Conservation (phyloP, 495 filamentous ascomycete genomes). For the Trichoderma virens region DNA sequence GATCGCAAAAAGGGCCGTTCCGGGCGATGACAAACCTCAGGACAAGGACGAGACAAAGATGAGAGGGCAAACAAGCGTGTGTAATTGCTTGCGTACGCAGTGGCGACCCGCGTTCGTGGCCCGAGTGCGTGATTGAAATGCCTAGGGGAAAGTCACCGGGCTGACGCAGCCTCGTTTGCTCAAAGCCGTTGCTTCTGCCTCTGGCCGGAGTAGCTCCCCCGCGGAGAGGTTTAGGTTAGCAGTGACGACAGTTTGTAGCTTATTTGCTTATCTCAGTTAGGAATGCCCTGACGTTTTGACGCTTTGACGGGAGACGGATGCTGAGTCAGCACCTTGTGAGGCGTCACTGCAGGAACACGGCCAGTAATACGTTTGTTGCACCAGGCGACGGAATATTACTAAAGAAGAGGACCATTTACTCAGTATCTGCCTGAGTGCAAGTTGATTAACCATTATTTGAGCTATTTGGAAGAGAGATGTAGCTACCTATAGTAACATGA, state of each 20-base stretch:
- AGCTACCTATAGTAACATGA: too few relatives aligned
- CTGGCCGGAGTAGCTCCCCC: too few relatives aligned
- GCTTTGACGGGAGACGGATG: too few relatives aligned
- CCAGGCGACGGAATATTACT: too few relatives aligned
- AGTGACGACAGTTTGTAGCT: not conserved
- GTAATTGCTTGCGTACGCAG: conserved; percentile 1
- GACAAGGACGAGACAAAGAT: not conserved
- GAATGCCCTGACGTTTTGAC: too few relatives aligned
- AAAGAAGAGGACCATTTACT: too few relatives aligned
- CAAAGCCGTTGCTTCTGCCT: not conserved
- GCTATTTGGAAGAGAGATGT: too few relatives aligned
- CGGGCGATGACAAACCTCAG: not conserved
- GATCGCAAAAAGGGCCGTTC: not conserved
- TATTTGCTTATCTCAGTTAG: too few relatives aligned
- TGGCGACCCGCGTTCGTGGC: not conserved
- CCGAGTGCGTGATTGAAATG: not conserved
- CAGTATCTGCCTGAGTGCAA: too few relatives aligned
- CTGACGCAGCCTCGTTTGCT: not conserved
- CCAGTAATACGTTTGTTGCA: too few relatives aligned
- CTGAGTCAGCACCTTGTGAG: not conserved
- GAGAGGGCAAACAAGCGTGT: not conserved
- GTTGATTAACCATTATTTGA: too few relatives aligned
- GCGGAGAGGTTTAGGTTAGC: too few relatives aligned
- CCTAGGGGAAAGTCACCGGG: not conserved
- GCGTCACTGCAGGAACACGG: not conserved